Evolutionary conservation across 2,329 filamentous ascomycete species (phyloP).

Genomic region (Ambrosiella beaveri): DNA sequence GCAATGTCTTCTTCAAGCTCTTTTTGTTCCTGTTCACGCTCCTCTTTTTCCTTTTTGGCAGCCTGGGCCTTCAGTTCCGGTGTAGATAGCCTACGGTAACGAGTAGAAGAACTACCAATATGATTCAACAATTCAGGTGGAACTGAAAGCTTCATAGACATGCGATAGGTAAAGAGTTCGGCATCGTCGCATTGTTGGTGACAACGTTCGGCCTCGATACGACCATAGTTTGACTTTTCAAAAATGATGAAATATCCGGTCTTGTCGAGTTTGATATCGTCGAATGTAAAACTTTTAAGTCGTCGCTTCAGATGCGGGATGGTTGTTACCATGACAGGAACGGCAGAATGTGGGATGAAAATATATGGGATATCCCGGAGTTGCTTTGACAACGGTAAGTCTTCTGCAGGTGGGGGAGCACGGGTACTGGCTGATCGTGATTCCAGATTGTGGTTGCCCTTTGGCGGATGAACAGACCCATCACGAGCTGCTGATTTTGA

Average conservation of each 20-base stretch:
- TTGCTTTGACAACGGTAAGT: constrained; percentile 48
- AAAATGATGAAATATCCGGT: constrained; percentile 90
- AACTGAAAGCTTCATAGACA: constrained; percentile 67
- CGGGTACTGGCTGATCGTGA: constrained; percentile 40
- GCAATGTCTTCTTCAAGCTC: constrained; percentile 73
- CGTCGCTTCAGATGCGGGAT: constrained; percentile 81
- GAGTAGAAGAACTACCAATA: constrained; percentile 10
- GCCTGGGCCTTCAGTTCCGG: constrained; percentile 14
- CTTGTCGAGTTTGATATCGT: constrained; percentile 66
- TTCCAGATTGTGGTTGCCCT: neutral
- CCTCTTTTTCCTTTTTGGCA: constrained; percentile 41
- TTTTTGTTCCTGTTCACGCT: constrained; percentile 44
- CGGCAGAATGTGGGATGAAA: constrained; percentile 71
- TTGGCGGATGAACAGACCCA: constrained; percentile 25
- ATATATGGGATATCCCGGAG: constrained; percentile 74
- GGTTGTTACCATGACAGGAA: constrained; percentile 73
- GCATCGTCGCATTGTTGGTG: constrained; percentile 63
- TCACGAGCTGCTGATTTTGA: constrained; percentile 10
- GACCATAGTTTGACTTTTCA: constrained; percentile 56
- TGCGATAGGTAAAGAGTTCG: constrained; percentile 75
- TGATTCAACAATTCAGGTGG: constrained; percentile 15
- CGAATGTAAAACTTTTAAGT: constrained; percentile 64
- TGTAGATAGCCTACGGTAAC: constrained; percentile 9
- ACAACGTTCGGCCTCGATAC: constrained; percentile 66
- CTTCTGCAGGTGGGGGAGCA: constrained; percentile 39